Conservation (phyloP, 1,284 basidiomycete species). For the Schizopora paradoxa region DNA sequence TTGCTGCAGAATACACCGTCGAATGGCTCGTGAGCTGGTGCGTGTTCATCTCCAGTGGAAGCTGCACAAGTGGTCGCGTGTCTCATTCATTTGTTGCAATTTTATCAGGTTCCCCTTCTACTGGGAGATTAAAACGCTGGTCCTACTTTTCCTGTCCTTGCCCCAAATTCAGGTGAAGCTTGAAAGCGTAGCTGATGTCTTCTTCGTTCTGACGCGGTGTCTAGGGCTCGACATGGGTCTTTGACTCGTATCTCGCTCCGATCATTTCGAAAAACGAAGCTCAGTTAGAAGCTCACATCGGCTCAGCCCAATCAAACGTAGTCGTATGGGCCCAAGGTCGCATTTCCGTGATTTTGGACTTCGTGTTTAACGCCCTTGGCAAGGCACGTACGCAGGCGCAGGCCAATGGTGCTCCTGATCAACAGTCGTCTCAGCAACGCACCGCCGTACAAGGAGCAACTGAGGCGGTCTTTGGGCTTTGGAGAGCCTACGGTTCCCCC, state of each 20-base stretch:
- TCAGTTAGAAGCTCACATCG: constrained; percentile 61
- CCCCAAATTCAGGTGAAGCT: constrained; percentile 63
- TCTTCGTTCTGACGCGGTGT: constrained; percentile 9
- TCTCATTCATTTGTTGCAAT: constrained; percentile 18
- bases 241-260: constrained; percentile 59
- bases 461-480: constrained; percentile 33
- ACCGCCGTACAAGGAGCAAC: constrained; percentile 17
- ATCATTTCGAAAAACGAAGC: constrained; percentile 61
- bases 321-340: constrained; percentile 41
- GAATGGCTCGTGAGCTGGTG: constrained; percentile 72
- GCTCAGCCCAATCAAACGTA: constrained; percentile 45
- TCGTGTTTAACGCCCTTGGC: constrained; percentile 39
- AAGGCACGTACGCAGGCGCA: constrained; percentile 26
- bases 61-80: not conserved
- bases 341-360: constrained; percentile 41
- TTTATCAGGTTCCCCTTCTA: constrained; percentile 71
- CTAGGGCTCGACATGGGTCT: constrained; percentile 73
- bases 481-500: constrained; percentile 33
- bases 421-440: constrained; percentile 12
- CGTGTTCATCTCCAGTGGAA: constrained; percentile 23
- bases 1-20: constrained; percentile 62
- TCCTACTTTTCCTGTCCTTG: constrained; percentile 69
- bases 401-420: constrained; percentile 16
- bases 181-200: not conserved
- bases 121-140: constrained; percentile 64